A percentile compares a stretch with the other conserved stretches of the same genome.
Conservation (phyloP, 306 rosid species). For the Castanea sativa region DNA sequence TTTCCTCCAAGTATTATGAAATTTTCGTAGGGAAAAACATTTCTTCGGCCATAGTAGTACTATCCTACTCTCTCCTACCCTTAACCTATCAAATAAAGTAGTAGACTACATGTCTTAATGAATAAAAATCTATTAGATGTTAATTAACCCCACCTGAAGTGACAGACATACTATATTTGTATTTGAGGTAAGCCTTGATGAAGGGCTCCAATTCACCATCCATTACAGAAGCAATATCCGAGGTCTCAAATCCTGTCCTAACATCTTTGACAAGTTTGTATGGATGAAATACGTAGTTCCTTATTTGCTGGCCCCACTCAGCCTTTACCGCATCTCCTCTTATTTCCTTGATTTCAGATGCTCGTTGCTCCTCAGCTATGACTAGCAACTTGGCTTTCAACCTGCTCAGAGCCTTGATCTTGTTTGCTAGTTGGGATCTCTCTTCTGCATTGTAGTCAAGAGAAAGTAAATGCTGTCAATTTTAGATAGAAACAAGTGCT, state of each 20-base stretch:
- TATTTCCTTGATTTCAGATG: slow-evolving; percentile 86
- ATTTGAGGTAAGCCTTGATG: slow-evolving; percentile 83
- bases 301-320: slow-evolving; percentile 98
- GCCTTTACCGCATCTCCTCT: slow-evolving; percentile 93
- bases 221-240: slow-evolving; percentile 83
- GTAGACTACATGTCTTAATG: not conserved
- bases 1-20: too few species aligned
- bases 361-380: slow-evolving; percentile 87
- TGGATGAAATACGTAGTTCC: slow-evolving; percentile 95
- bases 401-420: slow-evolving; percentile 77
- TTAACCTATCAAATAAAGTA: not conserved
- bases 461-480: not conserved
- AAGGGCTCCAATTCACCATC: slow-evolving; percentile 91
- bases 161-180: slow-evolving; percentile 55
- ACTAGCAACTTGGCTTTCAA: slow-evolving; percentile 89
- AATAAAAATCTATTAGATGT: not conserved
- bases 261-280: slow-evolving; percentile 95
- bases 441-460: slow-evolving; percentile 59
- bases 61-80: too few species aligned
- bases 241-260: slow-evolving; percentile 71
- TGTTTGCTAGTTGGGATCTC: slow-evolving; percentile 90
- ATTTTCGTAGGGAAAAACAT: too few species aligned
- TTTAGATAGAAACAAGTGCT: not conserved
- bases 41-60: too few species aligned
- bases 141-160: slow-evolving; percentile 38